These are phyloP conservation scores for Phycomyces nitens DNA, from an alignment of 192 early-diverging fungal genomes.

Conservation along the genomic window DNA sequence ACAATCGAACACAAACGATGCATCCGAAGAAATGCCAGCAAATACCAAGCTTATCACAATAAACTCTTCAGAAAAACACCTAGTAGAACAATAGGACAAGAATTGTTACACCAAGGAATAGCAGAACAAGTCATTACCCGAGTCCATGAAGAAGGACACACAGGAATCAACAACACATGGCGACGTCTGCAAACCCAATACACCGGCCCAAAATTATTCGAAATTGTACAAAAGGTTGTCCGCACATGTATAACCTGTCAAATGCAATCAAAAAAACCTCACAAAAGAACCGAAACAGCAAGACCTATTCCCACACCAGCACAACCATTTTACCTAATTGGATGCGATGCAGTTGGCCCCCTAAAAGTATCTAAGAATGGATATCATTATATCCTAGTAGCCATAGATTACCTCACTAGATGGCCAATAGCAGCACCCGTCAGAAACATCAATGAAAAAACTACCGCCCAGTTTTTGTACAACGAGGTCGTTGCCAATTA, in stretches of 20 bases:
- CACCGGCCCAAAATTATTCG: not conserved
- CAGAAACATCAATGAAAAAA: not conserved
- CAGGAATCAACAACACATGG: constrained; percentile 7
- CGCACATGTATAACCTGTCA: constrained; percentile 15
- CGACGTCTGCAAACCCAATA: not conserved
- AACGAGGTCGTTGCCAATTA: not conserved
- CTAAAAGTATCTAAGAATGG: not conserved
- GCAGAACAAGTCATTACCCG: not conserved
- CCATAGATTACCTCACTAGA: constrained; percentile 23
- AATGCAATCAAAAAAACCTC: not conserved
- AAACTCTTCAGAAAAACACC: not conserved
- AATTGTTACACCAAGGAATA: constrained; percentile 17
- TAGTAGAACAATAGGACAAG: not conserved
- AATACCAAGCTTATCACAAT: not conserved
- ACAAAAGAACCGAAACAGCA: not conserved
- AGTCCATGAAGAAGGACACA: constrained; percentile 19
- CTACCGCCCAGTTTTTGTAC: not conserved
- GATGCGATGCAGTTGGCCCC: constrained; percentile 10
- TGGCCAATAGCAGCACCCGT: constrained; percentile 24
- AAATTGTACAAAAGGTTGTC: not conserved
- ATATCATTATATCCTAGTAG: constrained; percentile 24
- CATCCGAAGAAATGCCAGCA: not conserved
- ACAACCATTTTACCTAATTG: constrained; percentile 8
- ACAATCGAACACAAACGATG: not conserved
- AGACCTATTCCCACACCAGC: constrained; percentile 6